Evolutionary conservation across 2,329 filamentous ascomycete species (phyloP).

Genomic region (Emmonsiellopsis sp.): DNA sequence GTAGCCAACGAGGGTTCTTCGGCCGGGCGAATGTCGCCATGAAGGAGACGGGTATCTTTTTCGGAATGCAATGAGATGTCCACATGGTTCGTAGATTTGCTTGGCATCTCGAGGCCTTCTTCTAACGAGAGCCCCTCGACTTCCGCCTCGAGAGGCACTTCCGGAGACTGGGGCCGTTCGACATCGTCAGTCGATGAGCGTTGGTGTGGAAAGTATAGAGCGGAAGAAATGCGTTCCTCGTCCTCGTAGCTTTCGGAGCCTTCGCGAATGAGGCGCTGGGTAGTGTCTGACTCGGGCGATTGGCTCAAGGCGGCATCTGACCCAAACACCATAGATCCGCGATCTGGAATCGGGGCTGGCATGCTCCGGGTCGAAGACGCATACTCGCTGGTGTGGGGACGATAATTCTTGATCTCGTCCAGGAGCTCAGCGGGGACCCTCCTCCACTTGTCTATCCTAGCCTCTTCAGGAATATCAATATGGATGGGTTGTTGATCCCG

Average conservation of each 20-base stretch:
- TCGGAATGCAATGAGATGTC: constrained; percentile 54
- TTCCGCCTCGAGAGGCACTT: too few relatives aligned
- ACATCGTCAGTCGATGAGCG: constrained; percentile 36
- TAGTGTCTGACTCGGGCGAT: constrained; percentile 2
- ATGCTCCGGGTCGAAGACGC: constrained; percentile 31
- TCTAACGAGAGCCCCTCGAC: not conserved
- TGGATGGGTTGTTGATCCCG: not conserved
- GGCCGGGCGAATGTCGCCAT: constrained; percentile 43
- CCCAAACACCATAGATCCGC: constrained; percentile 7
- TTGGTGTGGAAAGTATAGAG: constrained; percentile 55
- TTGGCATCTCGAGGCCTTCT: not conserved
- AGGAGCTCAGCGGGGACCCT: constrained; percentile 41
- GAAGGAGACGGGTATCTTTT: constrained; percentile 50
- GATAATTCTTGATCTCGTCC: constrained; percentile 48
- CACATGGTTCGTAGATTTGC: constrained; percentile 37
- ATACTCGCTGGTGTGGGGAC: constrained; percentile 18
- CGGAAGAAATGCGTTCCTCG: constrained; percentile 54
- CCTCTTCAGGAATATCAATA: not conserved
- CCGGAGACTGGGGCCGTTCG: not conserved
- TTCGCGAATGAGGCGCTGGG: constrained; percentile 1
- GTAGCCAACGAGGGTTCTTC: constrained; percentile 27
- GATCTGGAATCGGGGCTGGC: constrained; percentile 27
- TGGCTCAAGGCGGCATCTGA: constrained; percentile 2
- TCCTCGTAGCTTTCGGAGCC: constrained; percentile 38
- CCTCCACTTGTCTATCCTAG: constrained; percentile 2